Evolutionary conservation across 768 basidiomycete genomes (phyloP), one percentile per base, ranked within the genome.

Genomic region (Coprinopsis strossmayeri): DNA sequence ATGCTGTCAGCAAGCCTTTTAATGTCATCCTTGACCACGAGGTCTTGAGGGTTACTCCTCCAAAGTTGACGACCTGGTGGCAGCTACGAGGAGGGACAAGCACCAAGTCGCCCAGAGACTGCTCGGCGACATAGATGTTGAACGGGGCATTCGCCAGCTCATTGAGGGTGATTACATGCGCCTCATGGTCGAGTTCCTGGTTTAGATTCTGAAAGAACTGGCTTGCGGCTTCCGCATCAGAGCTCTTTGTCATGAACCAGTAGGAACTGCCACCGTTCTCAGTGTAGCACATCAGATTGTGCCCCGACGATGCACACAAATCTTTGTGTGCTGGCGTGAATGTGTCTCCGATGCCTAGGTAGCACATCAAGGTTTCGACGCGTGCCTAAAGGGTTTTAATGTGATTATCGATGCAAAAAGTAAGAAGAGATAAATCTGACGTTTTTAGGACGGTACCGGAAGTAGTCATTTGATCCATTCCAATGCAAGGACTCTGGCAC

Each of bases 21-120:
- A 85, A 57, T 5, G 86, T 84, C 87, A 92, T 91, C 39, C 90
- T 72, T 1, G 88, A 91, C 90, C 90, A 92, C 1, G 86, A 85
- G 3, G 82, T 81, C 64, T 92, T 92, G 61, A 91, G 70, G 0
- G 87, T 88, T 20, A 92, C 73, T 11, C 90, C 88, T 20, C 90
- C 87, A 41, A 68, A 67, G 55, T 92, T 92, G 21, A 91, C 73
- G 2, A 91, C 89, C 60, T 92, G 90, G 63, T 92, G 90, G 48
- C 83, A 87, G 53, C 84, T 84, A 52, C 84, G 71, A 20, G 86
- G 84, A 13, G 90, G 90, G 17, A 92, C 87, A 17, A 91, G 70
- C 5, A 92, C 82, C 28, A 92, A 59, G 59, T 92, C 90, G 1
- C 90, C 90, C 1, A 83, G 56, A 38, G 73, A 77, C 62, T 92